These are phyloP conservation scores for Ogataea nakhonphanomensis DNA, from an alignment of 805 yeast species.

Conservation along the genomic window DNA sequence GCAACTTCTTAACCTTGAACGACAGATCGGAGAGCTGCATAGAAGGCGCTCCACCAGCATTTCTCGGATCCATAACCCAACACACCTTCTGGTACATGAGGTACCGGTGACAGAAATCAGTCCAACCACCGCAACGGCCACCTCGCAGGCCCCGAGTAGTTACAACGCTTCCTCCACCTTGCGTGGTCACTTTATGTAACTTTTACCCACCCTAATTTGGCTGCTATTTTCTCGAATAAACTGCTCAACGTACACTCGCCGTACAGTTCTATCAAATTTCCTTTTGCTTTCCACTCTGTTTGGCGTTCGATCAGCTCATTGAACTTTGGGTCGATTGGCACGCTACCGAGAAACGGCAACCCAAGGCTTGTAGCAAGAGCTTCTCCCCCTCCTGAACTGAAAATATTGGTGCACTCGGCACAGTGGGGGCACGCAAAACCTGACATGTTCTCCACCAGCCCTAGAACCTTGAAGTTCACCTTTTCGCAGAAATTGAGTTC, in stretches of 20 bases:
- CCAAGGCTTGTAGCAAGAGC: constrained; percentile 58
- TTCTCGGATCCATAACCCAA: constrained; percentile 22
- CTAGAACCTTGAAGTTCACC: constrained; percentile 75
- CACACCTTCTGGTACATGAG: constrained; percentile 16
- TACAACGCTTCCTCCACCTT: constrained; percentile 6
- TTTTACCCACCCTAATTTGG: constrained; percentile 18
- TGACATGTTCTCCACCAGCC: constrained; percentile 93
- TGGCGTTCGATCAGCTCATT: constrained; percentile 83
- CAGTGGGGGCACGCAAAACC: constrained; percentile 96
- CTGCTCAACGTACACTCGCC: constrained; percentile 36
- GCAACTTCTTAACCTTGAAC: constrained; percentile 27
- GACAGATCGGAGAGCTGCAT: constrained; percentile 25
- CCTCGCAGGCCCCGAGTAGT: constrained; percentile 5
- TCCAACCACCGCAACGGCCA: constrained; percentile 15
- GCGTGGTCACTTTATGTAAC: constrained; percentile 11
- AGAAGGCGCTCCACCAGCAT: constrained; percentile 19
- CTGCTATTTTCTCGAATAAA: constrained; percentile 46
- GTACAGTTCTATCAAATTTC: constrained; percentile 37
- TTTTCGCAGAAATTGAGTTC: constrained; percentile 90
- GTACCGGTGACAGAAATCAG: constrained; percentile 19
- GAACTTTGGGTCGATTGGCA: constrained; percentile 92
- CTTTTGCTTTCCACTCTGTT: constrained; percentile 54
- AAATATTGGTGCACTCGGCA: constrained; percentile 86
- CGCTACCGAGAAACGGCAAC: constrained; percentile 73
- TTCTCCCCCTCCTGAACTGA: constrained; percentile 90